Base-by-base conservation (phyloP, 768 basidiomycete species). In the Albatrellus ellisii region DNA sequence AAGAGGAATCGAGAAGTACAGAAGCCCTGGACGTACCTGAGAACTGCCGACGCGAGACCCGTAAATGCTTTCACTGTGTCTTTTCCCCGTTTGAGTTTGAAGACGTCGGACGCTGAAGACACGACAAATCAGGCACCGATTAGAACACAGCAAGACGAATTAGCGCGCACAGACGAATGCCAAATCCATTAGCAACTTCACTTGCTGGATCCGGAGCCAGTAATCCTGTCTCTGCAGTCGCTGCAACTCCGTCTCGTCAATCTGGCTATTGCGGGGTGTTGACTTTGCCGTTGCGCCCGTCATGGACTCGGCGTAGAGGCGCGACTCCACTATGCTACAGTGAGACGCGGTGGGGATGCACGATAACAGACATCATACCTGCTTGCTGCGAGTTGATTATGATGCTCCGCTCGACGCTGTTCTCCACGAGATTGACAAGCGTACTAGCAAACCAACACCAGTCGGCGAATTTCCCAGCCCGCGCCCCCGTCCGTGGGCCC, bases 381-480 rank as follows among this genome's bases (percentile, higher is more conserved):
- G 83, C 67, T 32, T 72, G 68, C 55, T 75, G 73, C 29, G 77
- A 65, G 41, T 70, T 67, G 27, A 65, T 69, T 24, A 85, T 78
- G 49, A 89, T 72, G 48, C 75, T 69, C 52, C 79, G 67, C 56
- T 90, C 85, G 3, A 90, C 76, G 6, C 75, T 74, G 56, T 89
- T 86, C 62, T 89, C 85, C 6, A 89, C 85, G 4, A 90, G 64
- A 36, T 77, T 78, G 10, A 85, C 84, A 24, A 89, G 63, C 0
- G 84, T 90, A 12, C 79, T 67, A 22, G 82, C 62, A 48, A 90
- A 69, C 87, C 86, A 90, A 56, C 86, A 87, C 81, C 82, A 88
- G 57, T 89, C 76, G 2, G 86, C 75, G 53, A 87, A 75, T 9
- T 75, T 71, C 26, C 66, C 84, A 3, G 85, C 87, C 26, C 76